phyloP scores from a whole-genome alignment of 2,329 filamentous ascomycete species.

The Trichoderma koningii region DNA sequence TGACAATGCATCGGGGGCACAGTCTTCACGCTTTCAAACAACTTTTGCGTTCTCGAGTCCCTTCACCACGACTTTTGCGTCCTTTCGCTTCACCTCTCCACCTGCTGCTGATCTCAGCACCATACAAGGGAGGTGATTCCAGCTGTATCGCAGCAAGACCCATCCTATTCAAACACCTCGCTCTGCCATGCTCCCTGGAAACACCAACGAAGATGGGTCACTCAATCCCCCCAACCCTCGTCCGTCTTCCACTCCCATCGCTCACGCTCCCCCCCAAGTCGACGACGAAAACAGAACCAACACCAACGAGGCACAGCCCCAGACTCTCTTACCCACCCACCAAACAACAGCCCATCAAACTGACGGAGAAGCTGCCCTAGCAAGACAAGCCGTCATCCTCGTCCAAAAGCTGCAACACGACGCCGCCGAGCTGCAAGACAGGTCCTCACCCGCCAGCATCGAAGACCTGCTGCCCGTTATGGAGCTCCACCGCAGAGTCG shows the following conservation, averaged over 20 bases:
- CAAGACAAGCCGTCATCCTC: too few species aligned
- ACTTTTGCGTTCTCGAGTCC: not conserved
- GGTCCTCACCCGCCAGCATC: not conserved
- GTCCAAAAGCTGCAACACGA: too few species aligned
- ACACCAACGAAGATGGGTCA: not conserved
- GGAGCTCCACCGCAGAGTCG: not conserved
- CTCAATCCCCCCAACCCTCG: not conserved
- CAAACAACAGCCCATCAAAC: too few species aligned
- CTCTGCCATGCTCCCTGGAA: not conserved
- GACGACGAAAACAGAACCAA: not conserved
- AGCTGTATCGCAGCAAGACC: not conserved
- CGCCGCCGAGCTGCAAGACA: not conserved
- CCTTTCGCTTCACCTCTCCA: not conserved
- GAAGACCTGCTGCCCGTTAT: not conserved
- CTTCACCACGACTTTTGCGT: not conserved
- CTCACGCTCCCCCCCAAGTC: not conserved
- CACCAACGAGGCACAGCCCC: too few species aligned
- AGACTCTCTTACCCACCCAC: too few species aligned
- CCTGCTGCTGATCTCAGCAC: not conserved
- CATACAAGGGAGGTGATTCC: not conserved
- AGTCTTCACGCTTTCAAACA: not conserved
- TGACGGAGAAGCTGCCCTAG: too few species aligned
- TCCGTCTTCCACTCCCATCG: not conserved
- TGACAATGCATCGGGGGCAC: not conserved
- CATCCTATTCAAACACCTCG: not conserved